These are phyloP conservation scores for Umbelopsis sp. DNA, from an alignment of 192 early-diverging fungal genomes.

Conservation along the genomic window DNA sequence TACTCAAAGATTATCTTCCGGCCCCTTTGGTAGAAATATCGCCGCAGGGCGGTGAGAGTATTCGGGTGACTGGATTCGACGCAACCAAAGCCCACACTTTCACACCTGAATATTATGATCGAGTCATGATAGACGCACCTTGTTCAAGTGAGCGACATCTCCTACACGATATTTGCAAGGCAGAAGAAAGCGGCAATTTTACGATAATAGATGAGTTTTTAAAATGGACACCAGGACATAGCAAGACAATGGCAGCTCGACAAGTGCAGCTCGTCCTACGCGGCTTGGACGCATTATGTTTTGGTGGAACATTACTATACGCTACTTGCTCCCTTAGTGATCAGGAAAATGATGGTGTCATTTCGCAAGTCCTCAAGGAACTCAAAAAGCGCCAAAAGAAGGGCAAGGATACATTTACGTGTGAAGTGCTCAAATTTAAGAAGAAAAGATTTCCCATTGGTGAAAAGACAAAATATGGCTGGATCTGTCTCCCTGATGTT, in stretches of 20 bases:
- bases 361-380: neutral
- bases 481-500: conserved; percentile 56
- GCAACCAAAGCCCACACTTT: conserved; percentile 19
- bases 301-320: conserved; percentile 50
- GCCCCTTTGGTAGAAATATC: conserved; percentile 23
- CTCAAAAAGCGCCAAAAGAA: conserved; percentile 46
- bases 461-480: conserved; percentile 51
- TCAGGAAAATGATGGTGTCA: conserved; percentile 50
- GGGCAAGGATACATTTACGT: conserved; percentile 27
- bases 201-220: conserved; percentile 34
- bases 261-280: conserved; percentile 41
- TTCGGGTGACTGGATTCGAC: conserved; percentile 21
- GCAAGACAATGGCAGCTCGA: conserved; percentile 39
- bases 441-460: conserved; percentile 44
- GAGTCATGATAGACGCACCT: conserved; percentile 55
- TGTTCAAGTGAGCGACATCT: conserved; percentile 59
- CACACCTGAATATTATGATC: conserved; percentile 35
- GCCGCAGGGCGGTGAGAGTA: conserved; percentile 11
- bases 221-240: conserved; percentile 45
- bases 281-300: conserved; percentile 36
- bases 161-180: conserved; percentile 34
- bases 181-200: conserved; percentile 9
- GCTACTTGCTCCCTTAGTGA: conserved; percentile 54
- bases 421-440: conserved; percentile 25
- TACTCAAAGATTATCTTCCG: conserved; percentile 48